These are phyloP conservation scores for Berberis thunbergii DNA, from an alignment of 164 flowering plant species.

Conservation along the genomic window DNA sequence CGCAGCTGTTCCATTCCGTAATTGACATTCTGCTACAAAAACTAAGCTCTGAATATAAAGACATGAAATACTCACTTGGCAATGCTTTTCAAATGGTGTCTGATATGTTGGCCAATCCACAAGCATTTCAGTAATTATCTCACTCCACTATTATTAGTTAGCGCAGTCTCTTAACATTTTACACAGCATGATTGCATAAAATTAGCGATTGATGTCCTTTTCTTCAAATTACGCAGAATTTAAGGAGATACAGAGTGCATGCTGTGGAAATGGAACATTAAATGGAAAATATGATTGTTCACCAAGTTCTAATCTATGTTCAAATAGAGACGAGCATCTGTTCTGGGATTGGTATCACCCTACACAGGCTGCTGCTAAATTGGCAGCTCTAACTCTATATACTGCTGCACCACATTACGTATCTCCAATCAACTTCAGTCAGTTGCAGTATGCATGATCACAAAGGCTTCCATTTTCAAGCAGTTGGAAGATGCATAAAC, in stretches of 20 bases:
- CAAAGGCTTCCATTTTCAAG: background rate
- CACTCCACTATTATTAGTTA: background rate
- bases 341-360: slow-evolving; percentile 59
- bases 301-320: slow-evolving; percentile 20
- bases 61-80: slow-evolving; percentile 44
- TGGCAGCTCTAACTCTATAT: slow-evolving; percentile 36
- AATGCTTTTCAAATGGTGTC: slow-evolving; percentile 37
- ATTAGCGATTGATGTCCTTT: background rate
- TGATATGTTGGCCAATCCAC: slow-evolving; percentile 10
- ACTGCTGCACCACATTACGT: slow-evolving; percentile 23
- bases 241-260: slow-evolving; percentile 24
- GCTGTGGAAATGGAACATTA: slow-evolving; percentile 41
- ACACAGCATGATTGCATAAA: too few species aligned
- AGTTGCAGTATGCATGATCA: slow-evolving; percentile 1
- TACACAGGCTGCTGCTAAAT: slow-evolving; percentile 29
- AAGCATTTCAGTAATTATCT: slow-evolving; percentile 1
- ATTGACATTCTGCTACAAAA: slow-evolving; percentile 15
- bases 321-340: slow-evolving; percentile 24
- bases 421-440: slow-evolving; percentile 35
- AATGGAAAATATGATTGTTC: slow-evolving; percentile 25
- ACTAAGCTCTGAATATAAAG: slow-evolving; percentile 29
- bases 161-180: background rate
- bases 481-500: too few species aligned
- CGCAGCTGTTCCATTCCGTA: slow-evolving; percentile 18
- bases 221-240: slow-evolving; percentile 24